These are phyloP conservation scores for Diaporthe ampelina DNA, from an alignment of 2,329 filamentous ascomycete genomes.

Conservation along the genomic window DNA sequence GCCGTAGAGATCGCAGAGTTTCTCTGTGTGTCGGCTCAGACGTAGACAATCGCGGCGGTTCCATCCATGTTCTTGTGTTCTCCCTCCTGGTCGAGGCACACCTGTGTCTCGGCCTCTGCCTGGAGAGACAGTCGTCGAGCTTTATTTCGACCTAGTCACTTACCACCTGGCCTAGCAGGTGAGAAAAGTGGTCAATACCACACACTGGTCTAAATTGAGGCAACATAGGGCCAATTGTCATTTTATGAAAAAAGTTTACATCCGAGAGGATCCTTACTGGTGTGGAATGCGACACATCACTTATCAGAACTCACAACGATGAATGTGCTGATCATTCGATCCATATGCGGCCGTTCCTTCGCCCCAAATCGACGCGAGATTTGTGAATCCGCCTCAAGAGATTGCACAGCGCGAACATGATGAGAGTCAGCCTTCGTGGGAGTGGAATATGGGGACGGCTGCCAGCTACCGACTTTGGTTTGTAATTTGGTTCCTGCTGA, in stretches of 20 bases:
- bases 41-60: background rate
- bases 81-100: background rate
- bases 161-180: background rate
- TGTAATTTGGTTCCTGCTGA: constrained; percentile 3
- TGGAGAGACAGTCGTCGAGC: background rate
- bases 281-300: constrained; percentile 19
- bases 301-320: constrained; percentile 9
- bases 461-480: background rate
- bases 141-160: background rate
- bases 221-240: background rate
- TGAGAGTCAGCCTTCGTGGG: constrained; percentile 9
- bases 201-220: background rate
- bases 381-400: background rate
- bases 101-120: background rate
- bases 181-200: background rate
- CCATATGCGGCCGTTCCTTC: constrained; percentile 25
- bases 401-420: background rate
- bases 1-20: background rate
- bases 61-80: background rate
- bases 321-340: constrained; percentile 28
- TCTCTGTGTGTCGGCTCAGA: background rate
- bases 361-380: constrained; percentile 19
- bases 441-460: background rate
- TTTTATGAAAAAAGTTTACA: background rate
- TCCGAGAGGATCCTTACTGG: background rate